These are phyloP conservation scores for Aureobasidium sp. DNA, from an alignment of 2,329 filamentous ascomycete genomes.

Conservation along the genomic window DNA sequence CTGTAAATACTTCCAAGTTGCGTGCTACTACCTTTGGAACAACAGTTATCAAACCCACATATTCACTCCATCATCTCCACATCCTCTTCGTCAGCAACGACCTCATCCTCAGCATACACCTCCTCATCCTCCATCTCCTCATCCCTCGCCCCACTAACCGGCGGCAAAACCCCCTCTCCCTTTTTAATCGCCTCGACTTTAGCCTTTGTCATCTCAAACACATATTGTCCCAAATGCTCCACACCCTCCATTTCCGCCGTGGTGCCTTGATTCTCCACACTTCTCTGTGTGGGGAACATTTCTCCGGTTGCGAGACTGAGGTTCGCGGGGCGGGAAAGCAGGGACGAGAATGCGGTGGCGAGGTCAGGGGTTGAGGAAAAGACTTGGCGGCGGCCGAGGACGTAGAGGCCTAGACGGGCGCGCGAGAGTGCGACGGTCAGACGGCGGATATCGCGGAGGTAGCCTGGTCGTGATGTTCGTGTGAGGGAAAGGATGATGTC, in stretches of 20 bases:
- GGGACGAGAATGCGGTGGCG: conserved; percentile 71
- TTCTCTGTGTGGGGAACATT: conserved; percentile 62
- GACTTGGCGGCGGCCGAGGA: conserved; percentile 78
- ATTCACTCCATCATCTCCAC: conserved; percentile 9
- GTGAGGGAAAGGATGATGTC: conserved; percentile 88
- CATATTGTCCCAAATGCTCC: conserved; percentile 92
- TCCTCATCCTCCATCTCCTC: conserved; percentile 28
- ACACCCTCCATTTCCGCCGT: conserved; percentile 77
- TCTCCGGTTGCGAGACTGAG: conserved; percentile 77
- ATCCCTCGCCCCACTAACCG: conserved; percentile 24
- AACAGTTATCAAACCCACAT: too few relatives aligned
- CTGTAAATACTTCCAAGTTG: too few relatives aligned
- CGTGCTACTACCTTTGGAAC: too few relatives aligned
- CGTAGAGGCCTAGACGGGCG: conserved; percentile 82
- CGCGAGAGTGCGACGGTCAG: conserved; percentile 92
- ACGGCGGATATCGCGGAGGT: conserved; percentile 85
- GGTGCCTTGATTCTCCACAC: conserved; percentile 44
- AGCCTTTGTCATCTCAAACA: conserved; percentile 87
- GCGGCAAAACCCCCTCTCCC: conserved; percentile 28
- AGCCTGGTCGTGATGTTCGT: conserved; percentile 80
- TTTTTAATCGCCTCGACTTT: conserved; percentile 54
- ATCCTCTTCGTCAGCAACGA: conserved; percentile 27
- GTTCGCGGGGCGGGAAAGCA: conserved; percentile 63
- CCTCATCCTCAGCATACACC: conserved; percentile 29
- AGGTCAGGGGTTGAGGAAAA: conserved; percentile 89